A percentile compares a stretch with the other conserved stretches of the same genome.
These are phyloP conservation scores for Phytopythium chamaehyphon DNA, from an alignment of 352 stramenopile genomes.

Conservation along the genomic window DNA sequence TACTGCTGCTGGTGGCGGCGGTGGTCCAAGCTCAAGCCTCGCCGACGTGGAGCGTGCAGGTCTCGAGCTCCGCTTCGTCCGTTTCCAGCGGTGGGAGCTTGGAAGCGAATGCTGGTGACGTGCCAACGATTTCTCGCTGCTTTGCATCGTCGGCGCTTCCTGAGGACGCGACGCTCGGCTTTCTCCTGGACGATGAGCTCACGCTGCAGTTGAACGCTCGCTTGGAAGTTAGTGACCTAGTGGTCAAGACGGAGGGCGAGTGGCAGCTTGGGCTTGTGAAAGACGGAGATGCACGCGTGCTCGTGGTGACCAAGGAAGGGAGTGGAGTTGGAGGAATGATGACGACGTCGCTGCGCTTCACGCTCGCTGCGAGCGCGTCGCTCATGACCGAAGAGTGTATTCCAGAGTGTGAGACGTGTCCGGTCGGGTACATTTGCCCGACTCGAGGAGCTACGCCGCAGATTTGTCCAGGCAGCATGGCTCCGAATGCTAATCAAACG, in stretches of 20 bases:
- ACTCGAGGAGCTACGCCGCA: no score
- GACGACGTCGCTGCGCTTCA: no score
- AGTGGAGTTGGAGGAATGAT: conserved; percentile 13
- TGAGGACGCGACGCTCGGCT: conserved; percentile 21
- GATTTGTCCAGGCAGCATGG: no score
- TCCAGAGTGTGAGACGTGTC: no score
- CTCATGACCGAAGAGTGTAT: no score
- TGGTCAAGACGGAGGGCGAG: conserved; percentile 15
- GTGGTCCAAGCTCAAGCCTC: neutral
- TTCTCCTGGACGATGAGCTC: conserved; percentile 24
- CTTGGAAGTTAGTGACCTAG: conserved; percentile 14
- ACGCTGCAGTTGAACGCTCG: conserved; percentile 11
- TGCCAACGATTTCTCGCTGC: no score
- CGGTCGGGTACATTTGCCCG: no score
- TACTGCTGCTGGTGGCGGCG: no score
- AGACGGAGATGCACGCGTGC: neutral
- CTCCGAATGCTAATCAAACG: no score
- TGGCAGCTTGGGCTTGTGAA: conserved; percentile 17
- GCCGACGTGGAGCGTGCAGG: conserved; percentile 27
- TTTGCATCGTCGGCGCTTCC: conserved; percentile 9
- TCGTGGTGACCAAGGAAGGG: neutral
- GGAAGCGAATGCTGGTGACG: no score
- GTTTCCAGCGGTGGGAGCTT: no score
- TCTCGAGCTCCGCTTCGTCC: conserved; percentile 8
- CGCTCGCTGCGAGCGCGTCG: no score